Evolutionary conservation across 225 moss, liverwort and hornwort species (phyloP).

Genomic region (Physcomitrellopsis africana): DNA sequence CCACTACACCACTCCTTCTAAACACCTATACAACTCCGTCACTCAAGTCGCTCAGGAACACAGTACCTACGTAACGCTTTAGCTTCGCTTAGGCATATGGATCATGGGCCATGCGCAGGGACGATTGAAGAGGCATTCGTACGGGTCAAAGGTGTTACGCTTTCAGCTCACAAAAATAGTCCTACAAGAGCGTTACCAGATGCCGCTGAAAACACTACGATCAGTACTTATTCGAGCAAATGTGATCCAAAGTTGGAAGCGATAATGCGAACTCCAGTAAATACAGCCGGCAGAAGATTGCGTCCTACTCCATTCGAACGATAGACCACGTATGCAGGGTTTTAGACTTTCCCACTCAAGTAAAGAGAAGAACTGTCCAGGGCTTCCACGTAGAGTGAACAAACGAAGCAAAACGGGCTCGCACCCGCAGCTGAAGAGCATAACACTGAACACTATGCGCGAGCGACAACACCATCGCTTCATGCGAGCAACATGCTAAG

Average conservation of each 20-base stretch:
- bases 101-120: slow-evolving; percentile 11
- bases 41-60: neutral
- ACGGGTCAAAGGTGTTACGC: slow-evolving; percentile 19
- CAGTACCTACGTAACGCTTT: neutral
- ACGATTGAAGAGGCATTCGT: slow-evolving; percentile 23
- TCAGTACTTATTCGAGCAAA: slow-evolving; percentile 32
- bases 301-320: slow-evolving; percentile 38
- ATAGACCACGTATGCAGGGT: slow-evolving; percentile 16
- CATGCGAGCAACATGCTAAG: slow-evolving; percentile 13
- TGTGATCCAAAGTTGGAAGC: neutral
- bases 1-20: slow-evolving; percentile 9
- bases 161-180: slow-evolving; percentile 23
- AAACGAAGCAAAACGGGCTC: neutral
- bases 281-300: slow-evolving; percentile 11
- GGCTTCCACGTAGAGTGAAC: no score
- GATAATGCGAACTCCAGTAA: slow-evolving; percentile 13
- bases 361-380: neutral
- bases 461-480: slow-evolving; percentile 19
- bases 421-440: slow-evolving; percentile 28
- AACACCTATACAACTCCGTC: slow-evolving; percentile 25
- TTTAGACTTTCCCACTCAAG: slow-evolving; percentile 24
- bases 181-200: neutral
- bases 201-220: slow-evolving; percentile 17
- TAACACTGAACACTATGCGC: slow-evolving; percentile 21
- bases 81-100: slow-evolving; percentile 12